phyloP scores from a whole-genome alignment of 345 rosid genomes.

The Erodium maritimum region DNA sequence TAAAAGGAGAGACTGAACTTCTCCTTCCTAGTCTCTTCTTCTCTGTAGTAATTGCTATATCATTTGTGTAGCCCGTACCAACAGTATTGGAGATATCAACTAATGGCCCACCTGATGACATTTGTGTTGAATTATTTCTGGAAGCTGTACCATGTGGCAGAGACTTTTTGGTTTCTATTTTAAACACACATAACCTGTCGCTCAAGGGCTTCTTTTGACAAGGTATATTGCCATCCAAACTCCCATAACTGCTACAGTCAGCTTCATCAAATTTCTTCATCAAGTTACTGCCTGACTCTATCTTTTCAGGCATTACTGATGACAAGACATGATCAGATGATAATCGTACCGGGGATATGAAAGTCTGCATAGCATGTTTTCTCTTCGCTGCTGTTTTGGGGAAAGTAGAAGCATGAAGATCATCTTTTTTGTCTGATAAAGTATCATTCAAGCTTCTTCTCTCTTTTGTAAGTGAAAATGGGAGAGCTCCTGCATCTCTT shows the following conservation, averaged over 20 bases:
- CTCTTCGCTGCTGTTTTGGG: slow-evolving; percentile 31
- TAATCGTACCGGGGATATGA: slow-evolving; percentile 49
- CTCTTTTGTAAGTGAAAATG: slow-evolving; percentile 22
- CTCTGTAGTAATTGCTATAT: slow-evolving; percentile 22
- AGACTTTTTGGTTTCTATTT: slow-evolving; percentile 11
- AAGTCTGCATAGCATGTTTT: slow-evolving; percentile 28
- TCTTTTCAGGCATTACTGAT: slow-evolving; percentile 19
- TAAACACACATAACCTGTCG: slow-evolving; percentile 8
- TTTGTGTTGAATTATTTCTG: slow-evolving; percentile 20
- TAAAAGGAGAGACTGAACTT: slow-evolving; percentile 51
- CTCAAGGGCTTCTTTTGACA: slow-evolving; percentile 18
- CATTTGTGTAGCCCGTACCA: slow-evolving; percentile 17
- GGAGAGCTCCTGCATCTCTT: slow-evolving; percentile 23
- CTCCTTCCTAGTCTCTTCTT: slow-evolving; percentile 43
- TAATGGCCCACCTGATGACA: slow-evolving; percentile 35
- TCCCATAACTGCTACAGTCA: slow-evolving; percentile 17
- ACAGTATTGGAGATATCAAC: slow-evolving; percentile 52
- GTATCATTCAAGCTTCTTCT: slow-evolving; percentile 16
- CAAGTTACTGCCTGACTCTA: slow-evolving; percentile 41
- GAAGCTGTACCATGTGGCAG: slow-evolving; percentile 18
- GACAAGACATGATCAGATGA: slow-evolving; percentile 28
- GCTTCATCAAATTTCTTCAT: slow-evolving; percentile 65
- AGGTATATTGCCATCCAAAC: slow-evolving; percentile 14
- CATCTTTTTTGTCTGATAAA: slow-evolving; percentile 31
- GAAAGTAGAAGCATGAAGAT: slow-evolving; percentile 16